Percentiles rank a stretch among this genome's conserved stretches.
Evolutionary conservation across 108 stramenopile species (phyloP).

Genomic region (Chaetoceros tenuissimus): DNA sequence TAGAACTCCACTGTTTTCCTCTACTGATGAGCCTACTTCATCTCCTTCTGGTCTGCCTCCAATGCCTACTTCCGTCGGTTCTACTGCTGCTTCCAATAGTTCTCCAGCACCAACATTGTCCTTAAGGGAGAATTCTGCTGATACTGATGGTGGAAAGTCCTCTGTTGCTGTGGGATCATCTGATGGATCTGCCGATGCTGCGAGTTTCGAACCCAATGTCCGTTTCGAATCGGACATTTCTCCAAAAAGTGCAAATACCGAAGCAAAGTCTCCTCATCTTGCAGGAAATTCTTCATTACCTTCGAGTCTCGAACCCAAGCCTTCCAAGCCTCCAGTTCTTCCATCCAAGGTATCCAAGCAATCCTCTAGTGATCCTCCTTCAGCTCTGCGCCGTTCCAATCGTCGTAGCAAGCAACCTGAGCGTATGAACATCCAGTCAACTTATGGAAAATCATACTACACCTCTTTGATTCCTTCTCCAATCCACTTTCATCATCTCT

Average conservation of each 20-base stretch:
- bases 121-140: background rate
- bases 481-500: background rate
- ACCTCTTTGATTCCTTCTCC: background rate
- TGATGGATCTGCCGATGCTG: background rate
- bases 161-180: no score
- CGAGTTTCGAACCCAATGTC: background rate
- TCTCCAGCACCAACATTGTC: background rate
- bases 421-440: no score
- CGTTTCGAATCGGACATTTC: background rate
- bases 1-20: background rate
- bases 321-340: background rate
- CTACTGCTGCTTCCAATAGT: background rate
- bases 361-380: no score
- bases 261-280: background rate
- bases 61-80: background rate
- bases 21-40: background rate
- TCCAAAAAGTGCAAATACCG: background rate
- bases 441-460: background rate
- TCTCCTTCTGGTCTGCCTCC: background rate
- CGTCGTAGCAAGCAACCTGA: no score
- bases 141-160: background rate
- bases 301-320: background rate
- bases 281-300: background rate
- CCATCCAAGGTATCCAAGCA: background rate
- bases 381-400: no score